These are phyloP conservation scores for Penicillium sclerotigenum DNA, from an alignment of 2,329 filamentous ascomycete species.

Conservation along the genomic window DNA sequence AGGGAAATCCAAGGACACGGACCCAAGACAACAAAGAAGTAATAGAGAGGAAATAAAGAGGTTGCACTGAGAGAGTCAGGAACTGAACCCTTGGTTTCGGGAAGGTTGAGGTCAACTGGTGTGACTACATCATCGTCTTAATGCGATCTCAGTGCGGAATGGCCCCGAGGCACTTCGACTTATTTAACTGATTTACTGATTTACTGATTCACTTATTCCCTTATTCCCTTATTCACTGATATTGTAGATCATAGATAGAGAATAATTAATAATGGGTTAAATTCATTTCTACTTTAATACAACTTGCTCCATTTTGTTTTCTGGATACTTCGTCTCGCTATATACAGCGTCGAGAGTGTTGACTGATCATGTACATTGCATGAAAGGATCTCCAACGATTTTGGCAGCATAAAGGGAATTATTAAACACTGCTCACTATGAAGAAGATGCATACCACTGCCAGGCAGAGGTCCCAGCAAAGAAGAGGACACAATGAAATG, in stretches of 20 bases:
- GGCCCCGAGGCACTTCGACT: background rate
- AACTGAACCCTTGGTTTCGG: conserved; percentile 6
- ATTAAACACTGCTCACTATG: conserved; percentile 16
- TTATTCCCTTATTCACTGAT: too few species aligned
- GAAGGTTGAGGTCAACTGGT: background rate
- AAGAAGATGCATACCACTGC: background rate
- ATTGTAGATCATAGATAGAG: background rate
- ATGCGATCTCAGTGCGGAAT: conserved; percentile 14
- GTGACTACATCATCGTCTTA: conserved; percentile 16
- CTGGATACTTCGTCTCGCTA: conserved; percentile 26
- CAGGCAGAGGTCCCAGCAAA: background rate
- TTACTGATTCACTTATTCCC: too few species aligned
- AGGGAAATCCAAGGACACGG: background rate
- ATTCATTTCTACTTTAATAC: conserved; percentile 2
- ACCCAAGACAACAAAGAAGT: background rate
- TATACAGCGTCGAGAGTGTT: conserved; percentile 31
- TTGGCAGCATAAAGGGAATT: conserved; percentile 9
- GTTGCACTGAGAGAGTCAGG: background rate
- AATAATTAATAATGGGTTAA: background rate
- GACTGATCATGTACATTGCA: conserved; percentile 32
- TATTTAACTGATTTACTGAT: too few species aligned
- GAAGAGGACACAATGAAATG: conserved; percentile 1
- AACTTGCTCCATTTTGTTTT: conserved; percentile 19
- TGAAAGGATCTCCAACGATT: conserved; percentile 19
- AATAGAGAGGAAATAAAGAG: background rate